Evolutionary conservation across 495 filamentous ascomycete genomes (phyloP).

Genomic region (Xylaria venustula): DNA sequence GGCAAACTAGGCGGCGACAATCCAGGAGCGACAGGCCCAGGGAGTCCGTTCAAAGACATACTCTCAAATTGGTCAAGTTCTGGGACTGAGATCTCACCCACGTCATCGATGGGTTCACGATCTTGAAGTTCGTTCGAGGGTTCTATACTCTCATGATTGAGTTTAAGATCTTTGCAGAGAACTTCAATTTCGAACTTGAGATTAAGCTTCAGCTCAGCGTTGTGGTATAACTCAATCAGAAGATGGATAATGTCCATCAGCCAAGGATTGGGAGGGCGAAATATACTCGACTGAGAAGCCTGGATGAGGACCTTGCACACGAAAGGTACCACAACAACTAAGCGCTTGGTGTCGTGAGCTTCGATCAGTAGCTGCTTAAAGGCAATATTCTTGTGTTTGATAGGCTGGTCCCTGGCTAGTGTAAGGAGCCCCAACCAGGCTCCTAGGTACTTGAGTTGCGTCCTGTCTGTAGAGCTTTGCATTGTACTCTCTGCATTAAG

Average conservation of each 20-base stretch:
- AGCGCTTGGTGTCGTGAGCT: slow-evolving; percentile 82
- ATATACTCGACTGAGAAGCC: slow-evolving; percentile 80
- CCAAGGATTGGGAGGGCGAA: slow-evolving; percentile 95
- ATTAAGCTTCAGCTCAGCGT: slow-evolving; percentile 89
- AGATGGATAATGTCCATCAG: slow-evolving; percentile 88
- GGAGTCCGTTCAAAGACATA: slow-evolving; percentile 69
- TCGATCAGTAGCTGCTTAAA: slow-evolving; percentile 95
- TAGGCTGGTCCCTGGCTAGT: slow-evolving; percentile 89
- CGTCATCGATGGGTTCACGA: slow-evolving; percentile 65
- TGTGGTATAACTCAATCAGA: slow-evolving; percentile 87
- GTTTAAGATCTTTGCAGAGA: slow-evolving; percentile 83
- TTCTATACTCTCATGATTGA: slow-evolving; percentile 83
- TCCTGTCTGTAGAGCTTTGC: slow-evolving; percentile 74
- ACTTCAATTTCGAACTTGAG: slow-evolving; percentile 98
- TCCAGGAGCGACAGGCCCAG: slow-evolving; percentile 63
- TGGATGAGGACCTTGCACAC: slow-evolving; percentile 91
- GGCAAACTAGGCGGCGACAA: slow-evolving; percentile 72
- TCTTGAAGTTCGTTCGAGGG: slow-evolving; percentile 78
- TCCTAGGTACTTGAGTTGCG: slow-evolving; percentile 86
- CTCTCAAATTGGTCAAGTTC: slow-evolving; percentile 75
- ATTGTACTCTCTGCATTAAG: slow-evolving; percentile 86
- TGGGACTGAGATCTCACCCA: slow-evolving; percentile 43
- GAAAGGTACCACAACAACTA: slow-evolving; percentile 91
- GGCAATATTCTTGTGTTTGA: slow-evolving; percentile 94
- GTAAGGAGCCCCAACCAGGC: slow-evolving; percentile 93